Evolutionary conservation across 2,329 filamentous ascomycete species (phyloP), one percentile per base, ranked within the genome.

Genomic region (Zymoseptoria brevis): DNA sequence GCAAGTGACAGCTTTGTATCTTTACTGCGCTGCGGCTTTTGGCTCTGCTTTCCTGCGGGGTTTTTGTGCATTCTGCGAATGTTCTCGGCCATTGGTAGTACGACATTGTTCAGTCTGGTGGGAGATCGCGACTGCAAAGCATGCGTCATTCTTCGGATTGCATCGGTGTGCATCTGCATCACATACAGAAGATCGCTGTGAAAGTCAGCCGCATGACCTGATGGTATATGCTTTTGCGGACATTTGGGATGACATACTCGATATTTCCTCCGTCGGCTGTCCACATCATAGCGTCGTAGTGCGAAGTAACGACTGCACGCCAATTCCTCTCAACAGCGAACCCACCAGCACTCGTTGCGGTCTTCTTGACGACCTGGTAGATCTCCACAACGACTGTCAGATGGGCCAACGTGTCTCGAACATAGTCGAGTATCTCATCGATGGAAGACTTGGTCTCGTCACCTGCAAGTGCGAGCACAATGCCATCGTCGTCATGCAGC

Each of bases 281-380:
- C 77, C 77, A 79, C 59, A 73, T 72, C 66, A 79, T 72, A 4
- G 71, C 74, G 57, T 73, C 73, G 65, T 76, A 77, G 60, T 75
- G 73, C 4, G 71, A 64, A 7, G 79, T 52, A 0, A 78, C 74
- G 2, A 74, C 64, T 48, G 76, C 71, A 54, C 73, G 77, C 77
- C 77, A 80, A 50, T 70, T 72, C 52, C 75, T 70, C 58, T 78
- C 75, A 21, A 77, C 72, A 1, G 74, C 70, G 56, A 75, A 75
- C 2, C 75, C 75, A 8, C 73, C 71, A 19, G 67, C 68, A 0
- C 74, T 77, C 24, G 22, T 53, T 22, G 73, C 69, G 56, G 73
- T 72, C 61, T 75, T 76, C 54, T 69, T 73, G 62, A 77, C 74
- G 53, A 76, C 73, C 57, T 78, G 76, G 62, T 79, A 77, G 50